A percentile compares a stretch with the other conserved stretches of the same genome.
Evolutionary conservation across 306 rosid genomes (phyloP).

Genomic region (Luffa aegyptiaca): DNA sequence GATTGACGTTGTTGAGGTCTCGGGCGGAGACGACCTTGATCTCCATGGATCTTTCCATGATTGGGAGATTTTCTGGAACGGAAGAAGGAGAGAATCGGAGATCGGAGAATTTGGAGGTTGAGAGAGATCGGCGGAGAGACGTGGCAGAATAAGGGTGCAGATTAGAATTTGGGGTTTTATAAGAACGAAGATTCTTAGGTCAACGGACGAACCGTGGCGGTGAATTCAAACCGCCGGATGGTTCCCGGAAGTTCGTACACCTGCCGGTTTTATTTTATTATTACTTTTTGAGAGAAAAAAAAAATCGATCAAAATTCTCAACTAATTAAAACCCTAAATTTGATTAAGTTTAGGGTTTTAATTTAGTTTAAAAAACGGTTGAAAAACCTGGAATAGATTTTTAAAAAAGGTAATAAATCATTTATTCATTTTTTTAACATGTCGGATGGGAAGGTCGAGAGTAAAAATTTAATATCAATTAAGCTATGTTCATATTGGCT

Average conservation of each 20-base stretch:
- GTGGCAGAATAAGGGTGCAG: not conserved
- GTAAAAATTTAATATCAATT: too few species aligned
- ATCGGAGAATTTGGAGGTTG: not conserved
- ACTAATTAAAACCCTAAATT: too few species aligned
- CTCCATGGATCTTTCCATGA: constrained; percentile 53
- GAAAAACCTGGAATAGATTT: too few species aligned
- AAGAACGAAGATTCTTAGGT: not conserved
- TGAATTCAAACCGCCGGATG: not conserved
- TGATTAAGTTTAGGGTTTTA: too few species aligned
- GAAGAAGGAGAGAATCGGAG: not conserved
- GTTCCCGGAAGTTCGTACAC: not conserved
- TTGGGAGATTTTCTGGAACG: not conserved
- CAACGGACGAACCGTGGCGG: not conserved
- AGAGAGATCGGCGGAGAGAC: not conserved
- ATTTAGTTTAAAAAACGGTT: too few species aligned
- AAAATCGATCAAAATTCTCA: too few species aligned
- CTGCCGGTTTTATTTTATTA: not conserved
- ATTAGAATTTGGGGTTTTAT: not conserved
- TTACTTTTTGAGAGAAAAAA: too few species aligned
- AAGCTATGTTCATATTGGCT: too few species aligned
- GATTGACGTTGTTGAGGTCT: constrained; percentile 52
- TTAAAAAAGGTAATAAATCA: too few species aligned
- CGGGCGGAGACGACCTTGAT: constrained; percentile 56
- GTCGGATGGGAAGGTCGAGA: too few species aligned
- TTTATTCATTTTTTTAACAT: too few species aligned